phyloP scores from a whole-genome alignment of 2,329 filamentous ascomycete species.

The Teratosphaeria destructans region DNA sequence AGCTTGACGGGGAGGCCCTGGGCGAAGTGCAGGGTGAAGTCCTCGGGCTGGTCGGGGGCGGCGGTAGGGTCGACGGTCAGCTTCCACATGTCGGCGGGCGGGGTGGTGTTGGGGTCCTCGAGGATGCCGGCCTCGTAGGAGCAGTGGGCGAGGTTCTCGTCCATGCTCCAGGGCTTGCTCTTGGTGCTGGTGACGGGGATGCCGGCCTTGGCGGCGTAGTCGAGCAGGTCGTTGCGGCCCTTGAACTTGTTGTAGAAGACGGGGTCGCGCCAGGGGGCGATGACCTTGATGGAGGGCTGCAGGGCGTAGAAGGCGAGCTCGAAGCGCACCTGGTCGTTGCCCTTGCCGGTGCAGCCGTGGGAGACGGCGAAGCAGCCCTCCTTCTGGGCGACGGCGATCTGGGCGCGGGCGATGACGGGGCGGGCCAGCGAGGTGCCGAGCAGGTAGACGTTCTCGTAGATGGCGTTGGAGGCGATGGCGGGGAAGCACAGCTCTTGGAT shows the following conservation, averaged over 20 bases:
- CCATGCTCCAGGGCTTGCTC: slow-evolving; percentile 59
- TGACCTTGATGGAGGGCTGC: slow-evolving; percentile 57
- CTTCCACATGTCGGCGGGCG: slow-evolving; percentile 74
- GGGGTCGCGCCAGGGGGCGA: slow-evolving; percentile 64
- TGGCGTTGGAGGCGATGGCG: slow-evolving; percentile 60
- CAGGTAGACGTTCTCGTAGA: slow-evolving; percentile 52
- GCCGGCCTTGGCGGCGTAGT: slow-evolving; percentile 56
- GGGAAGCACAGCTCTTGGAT: slow-evolving; percentile 72
- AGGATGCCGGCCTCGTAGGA: slow-evolving; percentile 70
- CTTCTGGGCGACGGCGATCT: slow-evolving; percentile 54
- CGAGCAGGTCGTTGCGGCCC: slow-evolving; percentile 61
- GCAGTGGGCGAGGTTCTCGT: slow-evolving; percentile 66
- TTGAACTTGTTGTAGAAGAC: slow-evolving; percentile 61
- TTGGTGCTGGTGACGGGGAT: slow-evolving; percentile 66
- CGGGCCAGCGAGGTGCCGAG: slow-evolving; percentile 50
- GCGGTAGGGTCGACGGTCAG: slow-evolving; percentile 54
- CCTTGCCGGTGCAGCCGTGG: slow-evolving; percentile 53
- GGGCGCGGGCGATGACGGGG: slow-evolving; percentile 58
- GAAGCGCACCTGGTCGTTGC: slow-evolving; percentile 57
- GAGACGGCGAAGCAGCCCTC: slow-evolving; percentile 43
- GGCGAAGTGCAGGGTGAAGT: slow-evolving; percentile 62
- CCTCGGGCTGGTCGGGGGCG: slow-evolving; percentile 59
- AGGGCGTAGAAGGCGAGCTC: slow-evolving; percentile 52
- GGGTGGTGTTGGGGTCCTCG: slow-evolving; percentile 53
- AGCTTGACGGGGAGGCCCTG: slow-evolving; percentile 66